Base-by-base conservation (phyloP, 163 green algal genomes). In the Scenedesmus sp. region DNA sequence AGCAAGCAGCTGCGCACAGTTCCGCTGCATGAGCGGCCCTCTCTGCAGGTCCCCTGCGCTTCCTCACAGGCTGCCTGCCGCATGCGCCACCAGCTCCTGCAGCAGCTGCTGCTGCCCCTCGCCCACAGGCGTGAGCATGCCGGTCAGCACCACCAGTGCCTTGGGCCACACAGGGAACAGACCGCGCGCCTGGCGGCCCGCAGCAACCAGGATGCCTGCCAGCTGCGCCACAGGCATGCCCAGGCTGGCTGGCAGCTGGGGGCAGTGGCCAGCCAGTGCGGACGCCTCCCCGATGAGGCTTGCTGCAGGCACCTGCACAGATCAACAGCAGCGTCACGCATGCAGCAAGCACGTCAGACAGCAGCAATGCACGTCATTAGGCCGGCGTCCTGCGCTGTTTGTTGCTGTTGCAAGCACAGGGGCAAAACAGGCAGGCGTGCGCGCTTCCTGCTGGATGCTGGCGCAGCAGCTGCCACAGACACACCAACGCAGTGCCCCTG, bases 81-180 rank as follows among this genome's bases (percentile, higher is more conserved):
- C 85, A 46, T 62, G 77, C 12, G 70, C 6, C 76, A 91, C 23
- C 87, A 91, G n/a, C 2, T 86, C 87, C 13, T 79, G n/a, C 87
- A 91, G 74, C 56, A 91, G 74, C 74, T 87, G 87, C 20, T 77
- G 56, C 54, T 52, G 56, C 20, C 20, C 55, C 18, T 73, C 60
- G 12, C 18, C 79, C 46, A 74, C 64, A 46, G 89, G 81, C 12
- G 18, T 55, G 34, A 77, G 18, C 64, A 88, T 76, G 64, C 89
- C 89, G 15, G 89, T 92, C 62, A 92, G 60, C 52, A 88, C 79
- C 64, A 92, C 82, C 34, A 92, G 89, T 3, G 20, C 81, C 79
- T 88, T 88, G 46, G 89, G 89, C 89, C 89, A 92, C 34, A 73
- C 64, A 16, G 89, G 89, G 79, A 67, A 89, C 54, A 92, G 55